Conservation (phyloP, 2,329 filamentous ascomycete genomes). For the Trichoderma simmonsii region DNA sequence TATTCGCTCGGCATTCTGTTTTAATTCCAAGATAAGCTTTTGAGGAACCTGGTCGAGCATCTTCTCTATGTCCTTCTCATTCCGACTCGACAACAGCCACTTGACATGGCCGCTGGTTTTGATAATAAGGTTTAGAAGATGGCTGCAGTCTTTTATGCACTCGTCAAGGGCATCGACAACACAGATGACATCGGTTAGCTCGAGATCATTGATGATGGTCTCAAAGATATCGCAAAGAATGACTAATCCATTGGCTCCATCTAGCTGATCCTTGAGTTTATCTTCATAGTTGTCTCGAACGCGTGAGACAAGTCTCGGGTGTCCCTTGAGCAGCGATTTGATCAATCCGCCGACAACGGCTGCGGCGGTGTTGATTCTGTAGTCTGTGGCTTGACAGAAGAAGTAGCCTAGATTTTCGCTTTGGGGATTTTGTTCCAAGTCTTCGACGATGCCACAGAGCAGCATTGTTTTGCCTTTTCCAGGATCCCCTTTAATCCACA, state of each 20-base stretch:
- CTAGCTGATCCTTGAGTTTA: slow-evolving; percentile 32
- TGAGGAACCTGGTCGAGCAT: not conserved
- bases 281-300: slow-evolving; percentile 31
- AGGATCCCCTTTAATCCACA: slow-evolving; percentile 39
- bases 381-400: slow-evolving; percentile 23
- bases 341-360: slow-evolving; percentile 42
- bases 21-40: not conserved
- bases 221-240: slow-evolving; percentile 37
- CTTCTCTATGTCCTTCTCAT: not conserved
- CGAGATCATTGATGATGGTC: slow-evolving; percentile 35
- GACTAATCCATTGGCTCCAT: slow-evolving; percentile 36
- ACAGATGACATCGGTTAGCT: slow-evolving; percentile 33
- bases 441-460: slow-evolving; percentile 34
- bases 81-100: not conserved
- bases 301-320: slow-evolving; percentile 33
- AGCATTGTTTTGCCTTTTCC: slow-evolving; percentile 47
- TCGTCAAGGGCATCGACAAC: slow-evolving; percentile 24
- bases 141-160: not conserved
- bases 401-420: slow-evolving; percentile 17
- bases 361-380: slow-evolving; percentile 36
- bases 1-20: not conserved
- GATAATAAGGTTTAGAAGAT: not conserved
- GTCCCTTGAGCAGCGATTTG: slow-evolving; percentile 35
- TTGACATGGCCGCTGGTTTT: not conserved
- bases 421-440: not conserved